phyloP scores from a whole-genome alignment of 2,329 filamentous ascomycete genomes.

The Hymenoscyphus linearis region DNA sequence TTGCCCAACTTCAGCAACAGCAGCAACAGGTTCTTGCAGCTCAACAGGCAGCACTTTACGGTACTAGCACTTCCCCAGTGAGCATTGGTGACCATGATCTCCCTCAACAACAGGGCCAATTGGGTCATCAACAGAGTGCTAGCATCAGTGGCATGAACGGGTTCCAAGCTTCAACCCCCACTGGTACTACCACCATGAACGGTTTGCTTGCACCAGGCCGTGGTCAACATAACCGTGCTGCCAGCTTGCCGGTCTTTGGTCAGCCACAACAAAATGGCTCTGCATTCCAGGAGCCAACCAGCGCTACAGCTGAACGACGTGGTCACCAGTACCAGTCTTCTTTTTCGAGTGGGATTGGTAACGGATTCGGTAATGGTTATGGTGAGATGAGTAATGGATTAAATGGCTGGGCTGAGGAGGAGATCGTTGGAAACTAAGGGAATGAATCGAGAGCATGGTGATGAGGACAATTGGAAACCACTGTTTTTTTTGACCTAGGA shows the following conservation, averaged over 20 bases:
- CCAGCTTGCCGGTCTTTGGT: constrained; percentile 74
- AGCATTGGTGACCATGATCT: constrained; percentile 54
- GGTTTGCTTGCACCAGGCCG: constrained; percentile 71
- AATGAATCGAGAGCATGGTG: neutral
- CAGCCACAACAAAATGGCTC: constrained; percentile 44
- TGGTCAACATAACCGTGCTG: constrained; percentile 61
- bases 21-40: constrained; percentile 66
- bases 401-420: constrained; percentile 63
- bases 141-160: constrained; percentile 56
- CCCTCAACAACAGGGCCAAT: constrained; percentile 55
- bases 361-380: constrained; percentile 39
- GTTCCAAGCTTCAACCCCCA: constrained; percentile 43
- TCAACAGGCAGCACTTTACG: constrained; percentile 78
- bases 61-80: constrained; percentile 58
- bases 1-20: constrained; percentile 48
- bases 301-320: constrained; percentile 44
- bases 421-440: constrained; percentile 27
- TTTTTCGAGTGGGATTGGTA: constrained; percentile 36
- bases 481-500: neutral
- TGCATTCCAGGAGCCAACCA: constrained; percentile 30
- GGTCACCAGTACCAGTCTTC: constrained; percentile 63
- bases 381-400: constrained; percentile 52
- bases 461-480: neutral
- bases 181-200: constrained; percentile 65
- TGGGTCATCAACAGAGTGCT: constrained; percentile 59